phyloP scores from a whole-genome alignment of 2,329 filamentous ascomycete genomes.

The Teratosphaeria pseudoeucalypti region DNA sequence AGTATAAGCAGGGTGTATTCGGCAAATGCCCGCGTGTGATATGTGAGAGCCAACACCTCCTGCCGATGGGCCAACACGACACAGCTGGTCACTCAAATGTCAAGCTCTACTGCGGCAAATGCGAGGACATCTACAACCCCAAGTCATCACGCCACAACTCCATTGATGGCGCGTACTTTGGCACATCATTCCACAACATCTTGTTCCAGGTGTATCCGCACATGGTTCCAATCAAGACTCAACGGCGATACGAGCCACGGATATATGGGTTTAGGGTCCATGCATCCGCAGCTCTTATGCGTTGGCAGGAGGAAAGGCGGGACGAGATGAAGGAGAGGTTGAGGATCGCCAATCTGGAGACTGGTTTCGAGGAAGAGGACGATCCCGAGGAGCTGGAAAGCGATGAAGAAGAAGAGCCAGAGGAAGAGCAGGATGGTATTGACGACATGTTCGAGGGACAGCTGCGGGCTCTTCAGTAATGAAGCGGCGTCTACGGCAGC shows the following conservation, averaged over 20 bases:
- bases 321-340: constrained; percentile 75
- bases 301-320: constrained; percentile 79
- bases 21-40: constrained; percentile 95
- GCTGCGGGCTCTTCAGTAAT: constrained; percentile 8
- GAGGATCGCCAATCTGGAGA: constrained; percentile 58
- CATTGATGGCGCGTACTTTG: constrained; percentile 97
- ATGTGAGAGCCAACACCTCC: constrained; percentile 83
- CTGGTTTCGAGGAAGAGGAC: constrained; percentile 64
- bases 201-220: constrained; percentile 96
- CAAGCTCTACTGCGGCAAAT: constrained; percentile 93
- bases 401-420: constrained; percentile 48
- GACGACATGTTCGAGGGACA: constrained; percentile 33
- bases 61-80: constrained; percentile 91
- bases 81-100: constrained; percentile 78
- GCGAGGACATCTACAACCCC: constrained; percentile 97
- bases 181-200: constrained; percentile 97
- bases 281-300: constrained; percentile 71
- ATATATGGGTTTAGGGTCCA: constrained; percentile 96
- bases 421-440: constrained; percentile 47
- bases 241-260: constrained; percentile 75
- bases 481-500: neutral
- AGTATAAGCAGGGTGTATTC: constrained; percentile 97
- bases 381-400: constrained; percentile 50
- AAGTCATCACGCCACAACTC: constrained; percentile 92
- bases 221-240: constrained; percentile 75